These are phyloP conservation scores for Chloranthus sessilifolius DNA, from an alignment of 164 flowering plant genomes.

Conservation along the genomic window DNA sequence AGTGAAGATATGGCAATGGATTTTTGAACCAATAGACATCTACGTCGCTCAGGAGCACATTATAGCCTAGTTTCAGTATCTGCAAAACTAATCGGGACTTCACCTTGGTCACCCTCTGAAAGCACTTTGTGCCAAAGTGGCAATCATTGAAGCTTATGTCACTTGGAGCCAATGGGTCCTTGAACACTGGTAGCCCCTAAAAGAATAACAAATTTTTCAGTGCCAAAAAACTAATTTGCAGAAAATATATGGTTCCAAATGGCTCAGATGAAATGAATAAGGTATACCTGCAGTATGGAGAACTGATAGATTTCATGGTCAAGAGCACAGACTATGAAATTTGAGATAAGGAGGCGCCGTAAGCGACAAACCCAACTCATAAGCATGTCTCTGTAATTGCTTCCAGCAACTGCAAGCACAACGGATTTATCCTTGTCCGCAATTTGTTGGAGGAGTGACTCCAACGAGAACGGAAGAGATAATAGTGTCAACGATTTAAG, in stretches of 20 bases:
- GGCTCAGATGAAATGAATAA: conserved; percentile 2
- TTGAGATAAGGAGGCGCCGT: conserved; percentile 48
- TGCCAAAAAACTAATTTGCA: neutral
- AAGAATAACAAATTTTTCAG: neutral
- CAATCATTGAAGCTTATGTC: conserved; percentile 80
- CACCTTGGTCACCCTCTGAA: conserved; percentile 89
- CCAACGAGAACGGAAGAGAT: conserved; percentile 55
- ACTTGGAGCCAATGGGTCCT: conserved; percentile 56
- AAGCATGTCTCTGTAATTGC: conserved; percentile 90
- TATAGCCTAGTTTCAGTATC: conserved; percentile 83
- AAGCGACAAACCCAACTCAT: conserved; percentile 98
- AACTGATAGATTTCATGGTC: conserved; percentile 71
- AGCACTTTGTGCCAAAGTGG: conserved; percentile 95
- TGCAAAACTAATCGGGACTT: conserved; percentile 84
- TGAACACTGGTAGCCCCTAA: conserved; percentile 86
- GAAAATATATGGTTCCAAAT: neutral
- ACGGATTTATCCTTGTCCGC: conserved; percentile 64
- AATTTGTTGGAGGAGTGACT: conserved; percentile 41
- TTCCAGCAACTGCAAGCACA: conserved; percentile 79
- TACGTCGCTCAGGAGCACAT: conserved; percentile 89
- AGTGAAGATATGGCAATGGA: conserved; percentile 61
- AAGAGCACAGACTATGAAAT: conserved; percentile 80
- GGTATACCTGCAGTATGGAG: conserved; percentile 70
- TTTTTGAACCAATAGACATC: conserved; percentile 87
- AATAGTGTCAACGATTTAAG: conserved; percentile 19